Evolutionary conservation across 305 asterid genomes (phyloP).

Genomic region (Nicotiana rustica): DNA sequence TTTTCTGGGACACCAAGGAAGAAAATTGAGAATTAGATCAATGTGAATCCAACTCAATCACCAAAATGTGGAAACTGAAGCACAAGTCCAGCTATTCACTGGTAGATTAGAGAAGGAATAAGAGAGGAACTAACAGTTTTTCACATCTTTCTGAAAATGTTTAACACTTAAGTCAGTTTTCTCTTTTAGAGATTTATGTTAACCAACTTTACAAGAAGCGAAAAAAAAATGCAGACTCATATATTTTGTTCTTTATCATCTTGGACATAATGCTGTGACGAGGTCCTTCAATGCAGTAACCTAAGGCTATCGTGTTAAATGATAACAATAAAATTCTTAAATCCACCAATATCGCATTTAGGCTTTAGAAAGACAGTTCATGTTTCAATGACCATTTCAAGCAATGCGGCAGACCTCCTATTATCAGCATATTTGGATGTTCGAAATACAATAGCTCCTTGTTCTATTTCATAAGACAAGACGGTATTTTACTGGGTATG

Average conservation of each 20-base stretch:
- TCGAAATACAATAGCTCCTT: neutral
- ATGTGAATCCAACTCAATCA: constrained; percentile 31
- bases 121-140: neutral
- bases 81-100: neutral
- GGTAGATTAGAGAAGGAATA: neutral
- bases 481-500: neutral
- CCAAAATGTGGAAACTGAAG: neutral
- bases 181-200: neutral
- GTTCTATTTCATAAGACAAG: neutral
- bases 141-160: neutral
- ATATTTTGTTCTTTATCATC: neutral
- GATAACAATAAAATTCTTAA: constrained; percentile 15
- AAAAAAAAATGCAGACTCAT: constrained; percentile 4
- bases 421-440: constrained; percentile 11
- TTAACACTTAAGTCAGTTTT: neutral
- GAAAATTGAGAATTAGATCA: constrained; percentile 38
- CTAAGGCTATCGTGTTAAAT: constrained; percentile 9
- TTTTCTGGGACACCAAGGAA: constrained; percentile 57
- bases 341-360: neutral
- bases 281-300: constrained; percentile 24
- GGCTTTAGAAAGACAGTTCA: neutral
- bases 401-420: neutral
- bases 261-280: neutral
- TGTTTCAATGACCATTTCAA: constrained; percentile 19
- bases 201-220: neutral